Base-by-base conservation (phyloP, 805 yeast species). In the Metschnikowia amazonensis region DNA sequence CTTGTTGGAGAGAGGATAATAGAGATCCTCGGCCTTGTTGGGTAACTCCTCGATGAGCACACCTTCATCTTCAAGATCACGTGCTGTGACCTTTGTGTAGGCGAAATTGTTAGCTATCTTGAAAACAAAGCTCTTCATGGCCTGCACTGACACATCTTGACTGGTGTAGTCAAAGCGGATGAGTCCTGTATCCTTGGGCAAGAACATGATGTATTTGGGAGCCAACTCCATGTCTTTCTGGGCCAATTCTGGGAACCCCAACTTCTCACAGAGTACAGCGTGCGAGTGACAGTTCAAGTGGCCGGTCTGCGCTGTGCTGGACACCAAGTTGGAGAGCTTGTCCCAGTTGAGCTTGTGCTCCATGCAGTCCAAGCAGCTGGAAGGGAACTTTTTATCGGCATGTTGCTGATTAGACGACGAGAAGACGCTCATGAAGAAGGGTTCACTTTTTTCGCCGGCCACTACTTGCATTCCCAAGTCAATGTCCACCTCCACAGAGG, bases 361-460 rank as follows among this genome's bases (percentile, higher is more conserved):
- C 35, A 69, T 53, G 52, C 87, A 79, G 41, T 74, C 72, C 14
- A 70, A 68, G 55, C 84, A 80, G 10, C 49, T 37, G 7, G 57
- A 52, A 11, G 61, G 55, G 45, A 76, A 79, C 4, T 64, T 57
- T n/a, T 56, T 54, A 43, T 69, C 69, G 17, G 62, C 58, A 55
- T 70, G 63, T 45, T 76, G 66, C 24, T 74, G 61, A 37, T 72
- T 69, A 4, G 72, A 62, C 2, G 81, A 64, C 2, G 90, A 89
- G 79, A 85, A 84, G 48, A 86, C 81, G 13, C 86, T 75, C 3
- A 86, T 71, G 50, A 86, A 64, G 44, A 69, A 63, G 2, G 92
- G 86, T 23, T 65, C 64, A 20, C 18, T 40, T 5, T 58, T 58
- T 14, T 74, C 69, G 1, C 88, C 87, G 0, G 76, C 76, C 8